Evolutionary conservation across 495 filamentous ascomycete species (phyloP), one percentile per base, ranked within the genome.

Genomic region (Aspergillus cristatus): DNA sequence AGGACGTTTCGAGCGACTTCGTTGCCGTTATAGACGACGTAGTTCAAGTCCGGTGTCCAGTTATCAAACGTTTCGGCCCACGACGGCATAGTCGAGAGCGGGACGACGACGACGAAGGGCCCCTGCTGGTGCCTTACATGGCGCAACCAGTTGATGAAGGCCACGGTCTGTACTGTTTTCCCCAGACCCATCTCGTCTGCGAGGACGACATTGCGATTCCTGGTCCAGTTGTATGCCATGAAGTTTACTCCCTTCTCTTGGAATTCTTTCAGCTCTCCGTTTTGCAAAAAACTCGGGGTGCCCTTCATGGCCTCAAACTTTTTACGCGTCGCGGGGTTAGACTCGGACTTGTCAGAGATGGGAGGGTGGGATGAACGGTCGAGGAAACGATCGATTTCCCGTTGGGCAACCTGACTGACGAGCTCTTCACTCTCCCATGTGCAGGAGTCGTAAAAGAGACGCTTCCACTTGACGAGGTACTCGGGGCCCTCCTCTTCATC

Each of bases 141-240:
- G n/a, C 88, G 82, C 43, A 99, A 72, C 89, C 93, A 97, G 55
- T 90, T 95, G 67, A 96, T 81, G 58, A 97, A 97, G 0, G 91
- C 72, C 14, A 99, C 88, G 1, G 90, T 96, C 60, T 99, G 91
- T 2, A 99, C 90, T 1, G 91, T 99, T 67, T 99, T 99, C 16
- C 91, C 91, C 18, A 99, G 70, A 38, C 91, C 91, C 91, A 99
- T 99, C 55, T 99, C 91, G 48, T 99, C 91, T 10, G 91, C 91
- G 11, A 99, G 71, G 36, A 99, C 94, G 45, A 95, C 89, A 50
- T 96, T 97, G 48, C 86, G 84, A 30, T 78, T 79, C 44, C 79
- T 78, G 30, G 82, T 83, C 91, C 91, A 99, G 55, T 95, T 94
- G 51, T 87, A 85, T 28, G 86, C 86, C 38, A 99, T 63, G 62